Evolutionary conservation across 495 filamentous ascomycete species (phyloP), one percentile per base, ranked within the genome.

Genomic region (Penicillium cataractarum): DNA sequence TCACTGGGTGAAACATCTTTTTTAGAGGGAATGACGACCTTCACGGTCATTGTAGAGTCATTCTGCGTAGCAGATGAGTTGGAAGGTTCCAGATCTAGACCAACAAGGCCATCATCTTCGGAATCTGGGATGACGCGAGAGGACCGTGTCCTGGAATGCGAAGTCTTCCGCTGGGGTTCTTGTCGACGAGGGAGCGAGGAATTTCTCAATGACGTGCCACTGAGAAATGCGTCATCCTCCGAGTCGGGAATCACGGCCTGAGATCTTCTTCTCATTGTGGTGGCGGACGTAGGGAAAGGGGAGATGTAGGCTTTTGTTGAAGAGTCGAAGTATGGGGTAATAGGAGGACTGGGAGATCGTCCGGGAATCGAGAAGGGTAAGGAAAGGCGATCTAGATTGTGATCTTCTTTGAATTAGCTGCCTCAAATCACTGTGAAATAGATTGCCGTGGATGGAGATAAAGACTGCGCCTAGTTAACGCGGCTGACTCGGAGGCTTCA

Each of bases 21-120:
- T 26, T 68, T 55, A 0, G 26, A 26, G 1, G 82, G 76, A 12
- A 84, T 76, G 1, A 79, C 75, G 29, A 84, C 80, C 59, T 78
- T 72, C 27, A 78, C 19, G 0, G 35, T 44, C 6, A 60, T 15
- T 33, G 51, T 15, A 13, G 31, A 15, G 17, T 22, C 33, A 29
- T 44, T 33, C 32, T 44, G 15, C 57, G 54, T 21, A 61, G 40
- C 7, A 31, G 57, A 32, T 19, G 29, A 7, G 52, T 63, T 33
- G 35, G 65, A 19, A 4, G 51, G 7, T 42, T 55, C 33, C 10
- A 64, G 57, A 17, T 57, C 57, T 52, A 52, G 29, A 33, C 29
- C 3, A 6, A 31, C 29, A 6, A 33, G 17, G 27, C 60, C 65
- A n/a, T 72, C 71, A 50, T 65, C 67, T 55, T 74, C 67, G 48